Base-by-base conservation (phyloP, 306 rosid genomes). In the Dicorynia guianensis region DNA sequence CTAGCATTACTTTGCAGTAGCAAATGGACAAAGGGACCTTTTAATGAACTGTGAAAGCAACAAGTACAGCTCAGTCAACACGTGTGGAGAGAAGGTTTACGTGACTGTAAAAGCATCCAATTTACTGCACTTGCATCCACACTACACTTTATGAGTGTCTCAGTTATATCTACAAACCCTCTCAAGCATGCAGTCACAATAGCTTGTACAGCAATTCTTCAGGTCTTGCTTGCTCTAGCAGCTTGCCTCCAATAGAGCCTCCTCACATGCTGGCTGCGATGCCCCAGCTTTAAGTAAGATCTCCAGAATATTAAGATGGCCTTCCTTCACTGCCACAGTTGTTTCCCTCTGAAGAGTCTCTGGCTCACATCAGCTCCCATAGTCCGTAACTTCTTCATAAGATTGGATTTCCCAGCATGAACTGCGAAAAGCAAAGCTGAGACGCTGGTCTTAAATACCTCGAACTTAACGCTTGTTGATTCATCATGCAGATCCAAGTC, bases 241-340 rank as follows among this genome's bases (percentile, higher is more conserved):
- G 76, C 97, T 91, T 55, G 96, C 92, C 89, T 90, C 97, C 62
- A 91, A 17, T 60, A 94, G 88, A 73, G 98, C 98, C 76, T 94
- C 98, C 81, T 94, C 98, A 76, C 97, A 94, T 58, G 98, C 96
- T 66, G 93, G 93, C 84, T 90, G 98, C 9, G 93, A 92, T 63
- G 97, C 95, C 60, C 98, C 98, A 78, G 89, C 95, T 78, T 87
- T 94, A 42, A 94, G 79, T 67, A 94, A 82, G 83, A 85, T 90
- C 82, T 88, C 87, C 54, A 94, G 97, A 80, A 92, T 94, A 82
- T 80, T 83, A 67, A 76, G 47, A 76, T 88, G 96, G 78, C 97
- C 88, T 79, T 92, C 97, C 78, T 96, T 88, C 74, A 86, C 98
- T 35, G 98, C 98, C 38, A 93, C 98, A 10, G 97, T 89, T 44